Percentiles rank a stretch among this genome's conserved stretches.
Evolutionary conservation across 495 filamentous ascomycete genomes (phyloP).

Genomic region (Hypoxylon lienhwacheense): DNA sequence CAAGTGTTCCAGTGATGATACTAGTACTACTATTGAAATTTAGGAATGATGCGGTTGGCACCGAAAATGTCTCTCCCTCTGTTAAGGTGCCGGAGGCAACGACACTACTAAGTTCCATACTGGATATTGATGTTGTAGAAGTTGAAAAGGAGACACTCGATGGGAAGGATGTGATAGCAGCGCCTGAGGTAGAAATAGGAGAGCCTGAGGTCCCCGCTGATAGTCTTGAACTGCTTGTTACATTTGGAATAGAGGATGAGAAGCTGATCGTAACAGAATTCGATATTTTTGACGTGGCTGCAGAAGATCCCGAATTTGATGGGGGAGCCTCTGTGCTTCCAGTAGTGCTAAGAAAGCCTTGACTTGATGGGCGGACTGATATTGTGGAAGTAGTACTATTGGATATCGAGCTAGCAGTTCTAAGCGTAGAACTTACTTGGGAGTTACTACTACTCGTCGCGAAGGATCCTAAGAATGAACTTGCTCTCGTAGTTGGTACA

Average conservation of each 20-base stretch:
- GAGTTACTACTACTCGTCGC: not conserved
- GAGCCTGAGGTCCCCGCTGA: conserved; percentile 1
- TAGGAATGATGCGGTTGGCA: conserved; percentile 14
- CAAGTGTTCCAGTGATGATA: not conserved
- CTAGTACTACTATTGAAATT: conserved; percentile 18
- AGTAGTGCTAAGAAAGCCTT: not conserved
- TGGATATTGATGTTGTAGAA: conserved; percentile 12
- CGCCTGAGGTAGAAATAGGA: conserved; percentile 11
- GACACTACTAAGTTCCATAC: conserved; percentile 24
- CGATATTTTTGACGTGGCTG: not conserved
- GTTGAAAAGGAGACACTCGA: conserved; percentile 7
- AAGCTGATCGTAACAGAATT: not conserved
- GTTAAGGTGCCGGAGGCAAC: conserved; percentile 29
- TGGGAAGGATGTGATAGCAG: conserved; percentile 9
- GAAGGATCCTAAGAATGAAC: not conserved
- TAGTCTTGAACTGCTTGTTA: conserved; percentile 8
- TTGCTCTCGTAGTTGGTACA: not conserved
- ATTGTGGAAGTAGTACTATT: conserved; percentile 2
- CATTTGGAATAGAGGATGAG: conserved; percentile 19
- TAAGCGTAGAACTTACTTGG: conserved; percentile 1
- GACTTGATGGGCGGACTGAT: conserved; percentile 6
- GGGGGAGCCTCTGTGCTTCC: not conserved
- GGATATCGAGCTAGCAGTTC: not conserved
- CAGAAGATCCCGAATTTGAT: not conserved
- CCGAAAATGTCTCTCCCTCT: conserved; percentile 3